Conservation (phyloP, 768 basidiomycete species). For the Hygrophorus russula region DNA sequence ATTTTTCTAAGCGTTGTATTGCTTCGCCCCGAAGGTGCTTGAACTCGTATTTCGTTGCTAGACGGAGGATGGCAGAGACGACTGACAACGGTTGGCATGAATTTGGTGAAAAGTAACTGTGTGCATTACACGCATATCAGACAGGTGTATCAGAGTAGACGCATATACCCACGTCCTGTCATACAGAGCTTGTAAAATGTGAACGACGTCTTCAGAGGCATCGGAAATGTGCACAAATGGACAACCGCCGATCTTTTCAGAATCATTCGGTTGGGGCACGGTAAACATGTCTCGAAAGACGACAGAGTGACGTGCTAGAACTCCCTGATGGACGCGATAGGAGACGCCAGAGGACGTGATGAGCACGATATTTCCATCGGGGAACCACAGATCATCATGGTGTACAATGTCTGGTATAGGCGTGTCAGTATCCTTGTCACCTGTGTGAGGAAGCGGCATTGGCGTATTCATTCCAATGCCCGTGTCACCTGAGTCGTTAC, state of each 20-base stretch:
- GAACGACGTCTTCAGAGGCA: slow-evolving; percentile 4
- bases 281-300: slow-evolving; percentile 17
- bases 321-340: slow-evolving; percentile 13
- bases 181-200: slow-evolving; percentile 6
- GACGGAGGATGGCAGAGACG: no score
- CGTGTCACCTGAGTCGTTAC: no score
- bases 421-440: no score
- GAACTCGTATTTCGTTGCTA: no score
- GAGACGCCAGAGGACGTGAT: slow-evolving; percentile 11
- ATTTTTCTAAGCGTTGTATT: no score
- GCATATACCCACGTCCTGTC: neutral
- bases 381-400: slow-evolving; percentile 10
- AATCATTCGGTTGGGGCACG: slow-evolving; percentile 8
- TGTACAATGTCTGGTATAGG: neutral
- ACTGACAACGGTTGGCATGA: no score
- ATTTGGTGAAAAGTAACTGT: no score
- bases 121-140: no score
- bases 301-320: slow-evolving; percentile 12
- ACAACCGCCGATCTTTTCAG: slow-evolving; percentile 9
- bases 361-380: slow-evolving; percentile 15
- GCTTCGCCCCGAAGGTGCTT: no score
- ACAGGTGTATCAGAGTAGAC: no score
- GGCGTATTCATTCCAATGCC: no score
- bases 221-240: slow-evolving; percentile 12
- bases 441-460: no score